Base-by-base conservation (phyloP, 2,329 filamentous ascomycete genomes). In the Stromatinia cepivora region DNA sequence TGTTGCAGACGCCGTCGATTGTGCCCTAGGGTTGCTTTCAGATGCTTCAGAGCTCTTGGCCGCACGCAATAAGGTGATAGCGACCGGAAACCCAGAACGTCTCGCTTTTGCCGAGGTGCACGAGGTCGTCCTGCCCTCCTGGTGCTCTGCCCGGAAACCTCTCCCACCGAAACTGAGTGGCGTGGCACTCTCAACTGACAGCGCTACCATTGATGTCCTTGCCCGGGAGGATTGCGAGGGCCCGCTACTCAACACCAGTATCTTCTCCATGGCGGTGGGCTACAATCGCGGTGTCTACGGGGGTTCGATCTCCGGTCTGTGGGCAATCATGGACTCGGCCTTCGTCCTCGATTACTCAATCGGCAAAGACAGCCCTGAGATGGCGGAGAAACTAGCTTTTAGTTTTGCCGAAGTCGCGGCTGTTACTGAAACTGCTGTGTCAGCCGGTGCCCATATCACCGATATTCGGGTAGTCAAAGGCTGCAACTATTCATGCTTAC, bases 1-100 rank as follows among this genome's bases (percentile, higher is more conserved):
- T 15, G 62, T 65, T 4, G 62, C 62, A 65, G 62, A 65, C 31
- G 48, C 62, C 3, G 62, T 54, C 25, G 62, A 65, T 65, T 65
- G 62, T n/a, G 48, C 62, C 1, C 5, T 65, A 6, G 62, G 62
- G 6, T 20, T 65, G 10, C 48, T 65, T 31, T 65, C 48, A 22
- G 62, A 65, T 3, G 48, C 62, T 22, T 15, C 48, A 54, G 62
- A 65, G 11, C 62, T 65, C 17, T 45, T 65, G 62, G 0, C 13
- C 34, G 62, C 62, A 10, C 62, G 62, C 3, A 65, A 65, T 2
- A 65, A 54, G 10, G 22, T 54, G 4, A 7, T 42, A 3, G 34
- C 6, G 11, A 54, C 62, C 9, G 62, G 62, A 2, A 53, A 0
- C 9, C 6, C 48, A 54, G 4, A 65, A n/a, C 6, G 5, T 22